Percentiles rank a stretch among this genome's conserved stretches.
These are phyloP conservation scores for Tulasnella sp. DNA, from an alignment of 768 basidiomycete species.

Conservation along the genomic window DNA sequence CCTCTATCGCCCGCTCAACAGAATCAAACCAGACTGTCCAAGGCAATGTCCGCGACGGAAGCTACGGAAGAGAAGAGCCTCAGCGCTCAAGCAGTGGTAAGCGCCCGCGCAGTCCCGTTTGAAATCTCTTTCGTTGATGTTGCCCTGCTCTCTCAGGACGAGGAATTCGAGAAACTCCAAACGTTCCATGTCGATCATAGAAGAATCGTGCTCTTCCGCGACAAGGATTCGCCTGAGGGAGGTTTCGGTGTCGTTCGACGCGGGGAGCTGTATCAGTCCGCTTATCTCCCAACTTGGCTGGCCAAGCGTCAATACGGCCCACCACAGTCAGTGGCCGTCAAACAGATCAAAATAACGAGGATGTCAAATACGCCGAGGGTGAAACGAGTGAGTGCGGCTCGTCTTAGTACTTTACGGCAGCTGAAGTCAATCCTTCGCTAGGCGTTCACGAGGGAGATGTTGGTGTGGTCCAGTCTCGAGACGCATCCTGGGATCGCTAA, in stretches of 20 bases:
- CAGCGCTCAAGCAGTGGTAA: background rate
- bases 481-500: background rate
- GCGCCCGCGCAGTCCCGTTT: background rate
- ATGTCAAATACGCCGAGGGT: background rate
- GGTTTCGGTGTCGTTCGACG: background rate
- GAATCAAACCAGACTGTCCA: background rate
- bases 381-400: background rate
- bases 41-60: background rate
- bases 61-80: background rate
- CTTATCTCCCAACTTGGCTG: background rate
- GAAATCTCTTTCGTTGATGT: background rate
- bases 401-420: background rate
- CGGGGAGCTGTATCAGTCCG: background rate
- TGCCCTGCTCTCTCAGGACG: background rate
- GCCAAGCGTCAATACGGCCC: background rate
- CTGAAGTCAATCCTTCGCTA: background rate
- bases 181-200: background rate
- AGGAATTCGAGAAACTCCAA: background rate
- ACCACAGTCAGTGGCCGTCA: slow-evolving; percentile 3
- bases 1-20: too few relatives aligned
- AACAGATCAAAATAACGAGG: background rate
- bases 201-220: background rate
- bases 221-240: background rate
- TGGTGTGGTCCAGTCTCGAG: background rate
- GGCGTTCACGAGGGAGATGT: background rate